Evolutionary conservation across 805 yeast genomes (phyloP).

Genomic region (Yarrowia sp.): DNA sequence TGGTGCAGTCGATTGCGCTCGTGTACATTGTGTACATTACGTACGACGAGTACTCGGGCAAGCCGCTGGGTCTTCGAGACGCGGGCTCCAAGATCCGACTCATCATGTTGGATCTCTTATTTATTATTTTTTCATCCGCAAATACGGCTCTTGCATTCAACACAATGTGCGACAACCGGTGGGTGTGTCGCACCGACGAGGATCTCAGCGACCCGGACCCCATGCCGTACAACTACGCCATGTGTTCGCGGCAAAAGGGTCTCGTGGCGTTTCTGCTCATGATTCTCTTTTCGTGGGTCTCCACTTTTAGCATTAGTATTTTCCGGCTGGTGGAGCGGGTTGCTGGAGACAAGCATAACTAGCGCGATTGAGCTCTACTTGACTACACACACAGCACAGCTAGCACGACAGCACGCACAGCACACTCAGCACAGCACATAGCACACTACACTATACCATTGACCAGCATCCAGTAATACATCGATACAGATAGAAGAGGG

Average conservation of each 20-base stretch:
- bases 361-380: background rate
- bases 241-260: constrained; percentile 76
- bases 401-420: too few relatives aligned
- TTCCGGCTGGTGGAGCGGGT: constrained; percentile 67
- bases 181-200: constrained; percentile 58
- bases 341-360: constrained; percentile 24
- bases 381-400: too few relatives aligned
- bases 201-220: constrained; percentile 33
- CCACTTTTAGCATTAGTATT: constrained; percentile 78
- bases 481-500: background rate
- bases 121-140: constrained; percentile 86
- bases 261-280: constrained; percentile 76
- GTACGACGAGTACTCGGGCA: constrained; percentile 86
- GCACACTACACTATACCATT: background rate
- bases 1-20: constrained; percentile 75
- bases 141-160: constrained; percentile 82
- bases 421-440: too few relatives aligned
- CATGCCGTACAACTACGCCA: constrained; percentile 43
- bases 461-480: background rate
- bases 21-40: constrained; percentile 77
- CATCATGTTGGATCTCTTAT: constrained; percentile 74
- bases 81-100: constrained; percentile 80
- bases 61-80: constrained; percentile 85
- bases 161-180: constrained; percentile 70
- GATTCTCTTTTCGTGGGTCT: constrained; percentile 75